Evolutionary conservation across 257 asterid species (phyloP), one percentile per base, ranked within the genome.

Genomic region (Phtheirospermum japonicum): DNA sequence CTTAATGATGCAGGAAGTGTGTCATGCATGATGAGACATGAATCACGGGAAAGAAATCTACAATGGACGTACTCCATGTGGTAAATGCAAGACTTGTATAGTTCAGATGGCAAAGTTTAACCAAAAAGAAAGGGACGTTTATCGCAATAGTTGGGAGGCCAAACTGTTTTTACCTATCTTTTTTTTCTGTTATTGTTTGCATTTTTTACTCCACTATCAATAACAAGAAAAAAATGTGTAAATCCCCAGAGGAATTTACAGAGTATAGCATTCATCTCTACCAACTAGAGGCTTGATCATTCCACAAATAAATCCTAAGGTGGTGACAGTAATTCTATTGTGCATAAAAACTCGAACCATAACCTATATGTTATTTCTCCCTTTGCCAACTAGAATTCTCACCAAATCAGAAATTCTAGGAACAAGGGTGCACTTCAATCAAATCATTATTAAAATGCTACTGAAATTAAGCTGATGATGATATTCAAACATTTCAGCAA

Each of bases 381-480:
- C 36, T 26, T 34, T 65, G 30, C 31, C 33, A 66, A 57, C 42
- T 66, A 68, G n/a, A 55, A 49, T 30, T 14, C 63, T 48, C 6
- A 34, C 73, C 54, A 45, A 58, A 59, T 32, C 66, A 67, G 13
- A 63, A 19, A 70, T 23, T 59, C 33, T n/a, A 6, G 51, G 59
- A 13, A 7, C 43, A 46, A 49, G 37, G 33, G 23, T 7, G 28
- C 18, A 12, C 20, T 30, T 64, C 20, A 64, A 67, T 37, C 13
- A n/a, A 67, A 37, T 4, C 51, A 62, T 50, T 16, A 67, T 59
- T 6, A 48, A 20, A 40, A 66, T 30, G 61, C 49, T 50, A 62
- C 65, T 31, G 63, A 59, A 61, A 66, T 58, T 62, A 66, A 34
- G 57, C 10, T 12, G 11, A 69, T 23, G 48, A 59, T 40, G 30